These are phyloP conservation scores for Diaporthe eres DNA, from an alignment of 2,329 filamentous ascomycete species.

Conservation along the genomic window DNA sequence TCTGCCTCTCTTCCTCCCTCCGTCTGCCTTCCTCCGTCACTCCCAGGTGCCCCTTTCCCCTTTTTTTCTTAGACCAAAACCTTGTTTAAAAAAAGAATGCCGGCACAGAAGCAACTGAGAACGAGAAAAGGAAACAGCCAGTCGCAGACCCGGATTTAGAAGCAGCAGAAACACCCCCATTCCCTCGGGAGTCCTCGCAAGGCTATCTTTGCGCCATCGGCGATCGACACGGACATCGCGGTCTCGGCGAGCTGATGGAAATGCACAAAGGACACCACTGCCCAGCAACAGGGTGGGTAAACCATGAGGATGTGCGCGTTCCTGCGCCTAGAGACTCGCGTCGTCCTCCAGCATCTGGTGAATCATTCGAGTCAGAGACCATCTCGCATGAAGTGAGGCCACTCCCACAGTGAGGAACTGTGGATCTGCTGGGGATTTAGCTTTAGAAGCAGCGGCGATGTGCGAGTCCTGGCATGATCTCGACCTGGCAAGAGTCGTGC, in stretches of 20 bases:
- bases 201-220: background rate
- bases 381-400: background rate
- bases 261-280: background rate
- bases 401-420: background rate
- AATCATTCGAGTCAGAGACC: constrained; percentile 11
- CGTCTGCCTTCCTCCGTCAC: background rate
- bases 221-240: background rate
- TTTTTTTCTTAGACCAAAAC: background rate
- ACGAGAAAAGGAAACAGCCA: background rate
- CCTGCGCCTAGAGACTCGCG: background rate
- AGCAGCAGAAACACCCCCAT: background rate
- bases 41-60: background rate
- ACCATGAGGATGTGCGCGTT: background rate
- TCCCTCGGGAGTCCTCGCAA: background rate
- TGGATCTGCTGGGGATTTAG: background rate
- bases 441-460: background rate
- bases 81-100: background rate
- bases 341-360: background rate
- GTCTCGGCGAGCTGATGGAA: background rate
- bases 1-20: background rate
- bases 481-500: background rate
- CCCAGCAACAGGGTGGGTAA: background rate
- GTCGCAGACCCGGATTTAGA: background rate
- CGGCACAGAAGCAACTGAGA: no score
- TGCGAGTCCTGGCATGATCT: background rate